Base-by-base conservation (phyloP, 768 basidiomycete genomes). In the Termitomyces sp. region DNA sequence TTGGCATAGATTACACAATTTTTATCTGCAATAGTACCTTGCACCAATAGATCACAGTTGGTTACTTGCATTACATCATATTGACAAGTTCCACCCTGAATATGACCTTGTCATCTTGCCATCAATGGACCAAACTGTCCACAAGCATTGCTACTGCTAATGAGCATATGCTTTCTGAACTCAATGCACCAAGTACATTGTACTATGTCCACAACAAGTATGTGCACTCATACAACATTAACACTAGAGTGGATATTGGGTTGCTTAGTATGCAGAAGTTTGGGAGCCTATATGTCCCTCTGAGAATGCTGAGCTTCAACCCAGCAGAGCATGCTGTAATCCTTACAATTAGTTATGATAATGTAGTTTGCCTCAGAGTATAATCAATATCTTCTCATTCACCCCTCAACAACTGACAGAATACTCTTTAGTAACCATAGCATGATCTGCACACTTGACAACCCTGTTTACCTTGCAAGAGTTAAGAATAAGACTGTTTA, bases 11-110 rank as follows among this genome's bases (percentile, higher is more conserved):
- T n/a, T n/a, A n/a, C n/a, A 99, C 97, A 8, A 98, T 99, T 72
- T 87, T 97, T 50, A 95, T 99, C 74, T 98, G 97, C 96, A 98
- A 98, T 77, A 98, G 94, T 79, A 97, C 95, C 28, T 93, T 91
- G 28, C 81, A 96, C 60, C 93, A 94, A 66, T 98, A 95, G 73
- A 97, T 99, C 61, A 95, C 97, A 41, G 94, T 98, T 1, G 97
- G 97, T 14, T 97, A 99, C 71, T 98, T 96, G 5, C 97, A 99
- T 80, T 99, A 98, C 71, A 93, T 99, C 74, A 96, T 96, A 93
- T 97, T 93, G 40, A 96, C 93, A 34, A 92, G 67, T 98, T 98
- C 77, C 97, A 99, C 71, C 94, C 96, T 35, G 98, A 97, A 71
- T 96, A 99, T 58, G 96, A 98, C 67, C 85, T 98, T 60, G 85